Base-by-base conservation (phyloP, 148 eudicot species). In the Spergularia marina region DNA sequence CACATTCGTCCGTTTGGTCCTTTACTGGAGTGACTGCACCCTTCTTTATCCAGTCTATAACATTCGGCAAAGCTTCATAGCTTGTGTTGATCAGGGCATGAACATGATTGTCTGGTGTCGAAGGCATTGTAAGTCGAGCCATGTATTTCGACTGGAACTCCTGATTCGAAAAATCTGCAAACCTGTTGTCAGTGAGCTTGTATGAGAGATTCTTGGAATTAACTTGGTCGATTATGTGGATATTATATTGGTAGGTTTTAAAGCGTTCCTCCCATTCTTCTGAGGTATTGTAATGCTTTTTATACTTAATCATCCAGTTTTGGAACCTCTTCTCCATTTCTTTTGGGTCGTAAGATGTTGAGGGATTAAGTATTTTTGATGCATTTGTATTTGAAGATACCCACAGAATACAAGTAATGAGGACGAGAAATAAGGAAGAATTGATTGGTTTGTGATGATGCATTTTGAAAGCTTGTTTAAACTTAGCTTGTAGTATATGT, bases 151-250 rank as follows among this genome's bases (percentile, higher is more conserved):
- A 72, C 18, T 58, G 83, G 76, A 85, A 89, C 79, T 87, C 89
- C 20, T 84, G 84, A 63, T 86, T 85, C 12, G 88, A 83, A 83
- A 89, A 75, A 73, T 85, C 92, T 7, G 88, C 90, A 62, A 82
- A 89, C 40, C 71, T 73, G 81, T 89, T 89, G 66, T 89, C 92
- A 4, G 68, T 68, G 44, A 89, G 87, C 69, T 74, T 85, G 80
- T 79, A 85, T 2, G 88, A 71, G 18, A 70, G 65, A 55, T 74
- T 74, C 58, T 53, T 60, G 8, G 69, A 74, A 53, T 74, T 74
- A n/a, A 68, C 15, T 7, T 76, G 68, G 23, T 54, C 54, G 11
- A 78, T 49, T 15, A 65, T 57, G 61, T 66, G 60, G 10, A 74
- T 39, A 67, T 68, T 72, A 40, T 68, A 74, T 4, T 74, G 69